phyloP scores from a whole-genome alignment of 495 filamentous ascomycete genomes.

The Amniculicola lignicola region DNA sequence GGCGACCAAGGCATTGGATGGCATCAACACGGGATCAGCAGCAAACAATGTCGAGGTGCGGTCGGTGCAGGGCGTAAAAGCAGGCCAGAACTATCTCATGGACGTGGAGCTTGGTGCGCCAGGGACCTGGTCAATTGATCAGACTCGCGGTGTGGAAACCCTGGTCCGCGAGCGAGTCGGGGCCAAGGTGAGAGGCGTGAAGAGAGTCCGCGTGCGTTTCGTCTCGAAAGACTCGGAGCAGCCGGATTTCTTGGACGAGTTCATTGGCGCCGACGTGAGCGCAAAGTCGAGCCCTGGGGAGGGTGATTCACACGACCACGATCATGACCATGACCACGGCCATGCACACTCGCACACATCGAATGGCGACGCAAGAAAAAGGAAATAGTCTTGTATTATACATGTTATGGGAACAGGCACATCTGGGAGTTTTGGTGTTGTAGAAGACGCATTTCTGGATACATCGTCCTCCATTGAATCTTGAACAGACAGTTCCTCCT shows the following conservation, averaged over 20 bases:
- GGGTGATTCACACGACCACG: slow-evolving; percentile 48
- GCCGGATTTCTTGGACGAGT: slow-evolving; percentile 67
- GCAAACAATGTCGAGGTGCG: slow-evolving; percentile 58
- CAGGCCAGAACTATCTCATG: slow-evolving; percentile 90
- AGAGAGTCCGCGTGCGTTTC: slow-evolving; percentile 77
- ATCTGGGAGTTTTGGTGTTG: slow-evolving; percentile 13
- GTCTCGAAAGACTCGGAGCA: slow-evolving; percentile 57
- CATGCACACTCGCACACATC: slow-evolving; percentile 43
- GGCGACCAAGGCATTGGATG: slow-evolving; percentile 55
- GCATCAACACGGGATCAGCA: slow-evolving; percentile 37
- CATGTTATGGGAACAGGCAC: background rate
- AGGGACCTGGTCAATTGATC: slow-evolving; percentile 64
- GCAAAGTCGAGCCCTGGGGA: slow-evolving; percentile 64
- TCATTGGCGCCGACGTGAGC: slow-evolving; percentile 66
- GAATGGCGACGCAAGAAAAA: slow-evolving; percentile 40
- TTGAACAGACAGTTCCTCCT: too few species aligned
- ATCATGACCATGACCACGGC: slow-evolving; percentile 46
- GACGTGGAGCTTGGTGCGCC: slow-evolving; percentile 83
- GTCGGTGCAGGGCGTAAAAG: slow-evolving; percentile 83
- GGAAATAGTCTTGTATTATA: slow-evolving; percentile 32
- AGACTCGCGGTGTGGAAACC: slow-evolving; percentile 67
- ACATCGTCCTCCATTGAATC: too few species aligned
- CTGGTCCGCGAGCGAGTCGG: slow-evolving; percentile 66
- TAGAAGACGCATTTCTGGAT: background rate
- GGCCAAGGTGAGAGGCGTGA: slow-evolving; percentile 72